A percentile compares a stretch with the other conserved stretches of the same genome.
phyloP scores from a whole-genome alignment of 2,329 filamentous ascomycete species.

The Colletotrichum navitas region DNA sequence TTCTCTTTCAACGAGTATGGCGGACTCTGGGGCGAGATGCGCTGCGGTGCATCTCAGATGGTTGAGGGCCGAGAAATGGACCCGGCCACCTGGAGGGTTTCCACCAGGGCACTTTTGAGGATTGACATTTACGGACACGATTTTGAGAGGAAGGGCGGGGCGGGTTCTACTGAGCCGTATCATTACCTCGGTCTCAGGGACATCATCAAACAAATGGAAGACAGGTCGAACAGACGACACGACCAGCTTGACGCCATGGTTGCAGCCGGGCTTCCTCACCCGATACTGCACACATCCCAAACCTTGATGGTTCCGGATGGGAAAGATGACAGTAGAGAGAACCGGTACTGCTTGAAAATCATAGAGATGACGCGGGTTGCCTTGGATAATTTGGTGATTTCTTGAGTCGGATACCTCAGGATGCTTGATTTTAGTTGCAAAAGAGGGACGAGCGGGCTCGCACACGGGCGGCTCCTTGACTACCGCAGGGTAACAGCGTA shows the following conservation, averaged over 20 bases:
- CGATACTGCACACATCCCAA: conserved; percentile 46
- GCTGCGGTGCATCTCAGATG: conserved; percentile 48
- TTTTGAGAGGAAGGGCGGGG: conserved; percentile 41
- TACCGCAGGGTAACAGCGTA: conserved; percentile 10
- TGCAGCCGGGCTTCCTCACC: conserved; percentile 53
- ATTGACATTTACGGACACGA: conserved; percentile 69
- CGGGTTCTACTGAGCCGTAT: conserved; percentile 6
- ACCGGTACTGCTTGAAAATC: conserved; percentile 62
- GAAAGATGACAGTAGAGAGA: conserved; percentile 52
- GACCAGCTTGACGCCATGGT: conserved; percentile 61
- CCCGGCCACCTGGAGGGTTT: conserved; percentile 66
- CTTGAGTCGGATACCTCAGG: conserved; percentile 49
- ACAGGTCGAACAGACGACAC: conserved; percentile 62
- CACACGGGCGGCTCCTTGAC: background rate
- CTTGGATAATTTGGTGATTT: conserved; percentile 67
- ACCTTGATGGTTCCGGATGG: conserved; percentile 49
- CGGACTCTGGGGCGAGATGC: conserved; percentile 60
- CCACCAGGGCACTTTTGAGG: conserved; percentile 66
- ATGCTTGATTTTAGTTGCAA: background rate
- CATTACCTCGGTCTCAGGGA: conserved; percentile 65
- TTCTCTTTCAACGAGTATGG: conserved; percentile 63
- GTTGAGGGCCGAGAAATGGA: conserved; percentile 61
- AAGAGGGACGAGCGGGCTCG: background rate
- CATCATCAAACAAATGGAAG: conserved; percentile 66
- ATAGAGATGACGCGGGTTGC: conserved; percentile 67